Base-by-base conservation (phyloP, 345 rosid genomes). In the Trapa bicornis region DNA sequence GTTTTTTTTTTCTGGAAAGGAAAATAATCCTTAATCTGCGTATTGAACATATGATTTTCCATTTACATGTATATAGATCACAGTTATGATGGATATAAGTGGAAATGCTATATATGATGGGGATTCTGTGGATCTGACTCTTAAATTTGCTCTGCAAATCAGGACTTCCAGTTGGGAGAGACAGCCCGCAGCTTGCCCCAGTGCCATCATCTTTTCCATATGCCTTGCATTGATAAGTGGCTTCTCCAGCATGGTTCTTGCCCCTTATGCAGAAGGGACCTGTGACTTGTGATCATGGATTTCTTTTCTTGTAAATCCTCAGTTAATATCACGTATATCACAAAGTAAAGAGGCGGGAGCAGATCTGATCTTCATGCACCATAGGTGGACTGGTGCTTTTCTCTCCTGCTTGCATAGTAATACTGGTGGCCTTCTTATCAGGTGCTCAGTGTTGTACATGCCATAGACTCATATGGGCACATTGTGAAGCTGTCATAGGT, bases 221-320 rank as follows among this genome's bases (percentile, higher is more conserved):
- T 87, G 50, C 94, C 93, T 0, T 89, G 99, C 92, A 95, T 91
- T 61, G 99, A 95, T 77, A 85, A 87, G 69, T 95, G 99, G 99
- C 96, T 95, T 50, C 80, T 75, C 38, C 79, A 72, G 69, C 96
- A 91, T 65, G 97, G 87, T 9, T 95, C 99, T 58, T 91, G 97
- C 78, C 99, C 99, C 0, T 70, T 95, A 37, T 95, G 99, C 85
- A 86, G 99, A 79, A 76, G 96, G 78, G 91, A 86, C 76, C 89
- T 91, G 74, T 94, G 48, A 45, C 8, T 45, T 45, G 48, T 45
- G 80, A 77, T 65, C 17, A 32, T 54, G 29, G 12, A 69, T 42
- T 22, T 48, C 29, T 22, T 22, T 22, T 22, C 17, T n/a, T 65
- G 38, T 58, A 58, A 32, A 58, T 32, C 63, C 38, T 2, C 37